Base-by-base conservation (phyloP, 2,329 filamentous ascomycete species). In the Colletotrichum sp. region DNA sequence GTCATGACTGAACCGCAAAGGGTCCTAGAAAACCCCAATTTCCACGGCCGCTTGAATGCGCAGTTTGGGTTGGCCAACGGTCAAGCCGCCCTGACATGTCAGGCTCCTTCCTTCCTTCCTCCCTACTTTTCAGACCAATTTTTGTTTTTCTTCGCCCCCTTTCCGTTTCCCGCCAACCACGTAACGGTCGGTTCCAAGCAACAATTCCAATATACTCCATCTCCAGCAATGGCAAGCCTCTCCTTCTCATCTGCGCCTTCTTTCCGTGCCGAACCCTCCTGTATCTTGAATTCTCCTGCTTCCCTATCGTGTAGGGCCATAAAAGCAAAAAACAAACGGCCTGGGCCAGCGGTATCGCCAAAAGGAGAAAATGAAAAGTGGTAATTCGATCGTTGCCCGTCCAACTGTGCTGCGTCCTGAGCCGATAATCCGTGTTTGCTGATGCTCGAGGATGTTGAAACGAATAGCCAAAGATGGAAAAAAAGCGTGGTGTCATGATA, bases 401-500 rank as follows among this genome's bases (percentile, higher is more conserved):
- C 36, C 26, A 18, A 24, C 32, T 32, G 21, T n/a, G 64, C 30
- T 62, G 49, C 30, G 60, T 44, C 15, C 63, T 24, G 36, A 68
- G 57, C 60, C 12, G 44, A 26, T 49, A 36, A 59, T 69, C 57
- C 70, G 39, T 69, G 21, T 76, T 36, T 52, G 69, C 69, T 65
- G 70, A 68, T 73, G 64, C 57, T 76, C 57, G 49, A 66, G 30
- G 21, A 32, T 55, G 28, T 36, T 16, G 24, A 36, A 18, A 44
- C 28, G 32, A 26, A 24, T 28, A 64, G 44, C 10, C 44, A 49
- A 57, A 39, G 34, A 59, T 55, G 32, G 34, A 69, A 62, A 60
- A 69, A 69, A 68, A 71, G 59, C 21, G n/a, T 64, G n/a, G 16
- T 73, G 59, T 76, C 70, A 59, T 76, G 28, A 76, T 30, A 72